Conservation (phyloP, 169 alveolate species). For the Plasmodium fragile region DNA sequence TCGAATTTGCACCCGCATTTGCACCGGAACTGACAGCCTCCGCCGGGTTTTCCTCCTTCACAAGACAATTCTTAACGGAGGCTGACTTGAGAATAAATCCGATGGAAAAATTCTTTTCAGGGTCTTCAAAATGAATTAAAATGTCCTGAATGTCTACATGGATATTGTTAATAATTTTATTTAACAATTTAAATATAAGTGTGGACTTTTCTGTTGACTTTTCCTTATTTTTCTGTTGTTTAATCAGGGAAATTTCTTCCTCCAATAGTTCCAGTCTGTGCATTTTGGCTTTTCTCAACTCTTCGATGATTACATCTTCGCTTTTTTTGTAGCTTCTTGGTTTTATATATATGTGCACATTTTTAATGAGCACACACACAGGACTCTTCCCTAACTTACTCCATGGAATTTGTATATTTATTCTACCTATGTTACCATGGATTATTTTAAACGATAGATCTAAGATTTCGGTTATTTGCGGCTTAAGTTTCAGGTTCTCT, state of each 20-base stretch:
- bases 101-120: constrained; percentile 78
- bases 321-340: constrained; percentile 81
- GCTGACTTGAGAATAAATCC: constrained; percentile 84
- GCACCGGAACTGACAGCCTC: not conserved
- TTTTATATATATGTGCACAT: constrained; percentile 85
- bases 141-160: constrained; percentile 88
- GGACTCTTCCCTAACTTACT: constrained; percentile 87
- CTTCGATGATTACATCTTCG: constrained; percentile 82
- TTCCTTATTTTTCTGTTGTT: constrained; percentile 71
- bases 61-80: constrained; percentile 77
- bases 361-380: constrained; percentile 84
- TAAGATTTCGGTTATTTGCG: constrained; percentile 85
- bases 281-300: constrained; percentile 81
- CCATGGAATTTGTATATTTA: constrained; percentile 89
- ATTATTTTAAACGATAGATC: constrained; percentile 76
- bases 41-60: constrained; percentile 20
- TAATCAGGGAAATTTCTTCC: constrained; percentile 77
- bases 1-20: constrained; percentile 16
- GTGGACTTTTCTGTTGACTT: constrained; percentile 81
- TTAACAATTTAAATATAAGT: constrained; percentile 84
- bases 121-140: constrained; percentile 86
- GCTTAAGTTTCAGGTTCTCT: constrained; percentile 86
- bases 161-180: constrained; percentile 86
- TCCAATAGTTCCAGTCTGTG: constrained; percentile 77
- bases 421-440: constrained; percentile 87